Conservation (phyloP, 257 asterid species). For the Fraxinus americana region DNA sequence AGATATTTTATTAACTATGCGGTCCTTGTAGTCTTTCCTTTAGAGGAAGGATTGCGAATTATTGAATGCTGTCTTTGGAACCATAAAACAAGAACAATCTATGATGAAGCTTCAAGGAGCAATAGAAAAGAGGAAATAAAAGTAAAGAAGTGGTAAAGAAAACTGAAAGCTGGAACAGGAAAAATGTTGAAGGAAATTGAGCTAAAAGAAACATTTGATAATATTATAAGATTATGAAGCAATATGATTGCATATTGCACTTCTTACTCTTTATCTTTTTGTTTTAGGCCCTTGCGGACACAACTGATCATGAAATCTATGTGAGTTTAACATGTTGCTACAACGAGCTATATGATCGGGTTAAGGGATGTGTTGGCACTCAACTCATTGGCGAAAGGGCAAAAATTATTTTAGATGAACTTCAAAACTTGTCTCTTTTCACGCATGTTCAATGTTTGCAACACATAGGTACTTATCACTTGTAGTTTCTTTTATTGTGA, state of each 20-base stretch:
- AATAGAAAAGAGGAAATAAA: background rate
- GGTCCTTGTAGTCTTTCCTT: slow-evolving; percentile 17
- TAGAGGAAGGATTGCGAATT: slow-evolving; percentile 1
- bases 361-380: slow-evolving; percentile 90
- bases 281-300: slow-evolving; percentile 74
- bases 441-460: slow-evolving; percentile 78
- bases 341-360: slow-evolving; percentile 65
- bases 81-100: background rate
- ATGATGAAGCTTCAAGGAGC: slow-evolving; percentile 13
- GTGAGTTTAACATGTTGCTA: slow-evolving; percentile 80
- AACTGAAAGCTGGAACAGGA: background rate
- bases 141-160: slow-evolving; percentile 3
- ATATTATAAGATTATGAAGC: background rate
- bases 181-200: slow-evolving; percentile 10
- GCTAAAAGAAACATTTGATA: background rate
- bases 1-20: slow-evolving; percentile 6
- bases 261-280: slow-evolving; percentile 28
- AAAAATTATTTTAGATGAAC: slow-evolving; percentile 83
- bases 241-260: slow-evolving; percentile 10
- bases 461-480: slow-evolving; percentile 66
- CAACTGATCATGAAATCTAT: slow-evolving; percentile 86
- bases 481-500: slow-evolving; percentile 19
- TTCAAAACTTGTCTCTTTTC: slow-evolving; percentile 63
- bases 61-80: slow-evolving; percentile 1
- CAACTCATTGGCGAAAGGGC: slow-evolving; percentile 95